Evolutionary conservation across 768 basidiomycete genomes (phyloP), one percentile per base, ranked within the genome.

Genomic region (Trametes villosa): DNA sequence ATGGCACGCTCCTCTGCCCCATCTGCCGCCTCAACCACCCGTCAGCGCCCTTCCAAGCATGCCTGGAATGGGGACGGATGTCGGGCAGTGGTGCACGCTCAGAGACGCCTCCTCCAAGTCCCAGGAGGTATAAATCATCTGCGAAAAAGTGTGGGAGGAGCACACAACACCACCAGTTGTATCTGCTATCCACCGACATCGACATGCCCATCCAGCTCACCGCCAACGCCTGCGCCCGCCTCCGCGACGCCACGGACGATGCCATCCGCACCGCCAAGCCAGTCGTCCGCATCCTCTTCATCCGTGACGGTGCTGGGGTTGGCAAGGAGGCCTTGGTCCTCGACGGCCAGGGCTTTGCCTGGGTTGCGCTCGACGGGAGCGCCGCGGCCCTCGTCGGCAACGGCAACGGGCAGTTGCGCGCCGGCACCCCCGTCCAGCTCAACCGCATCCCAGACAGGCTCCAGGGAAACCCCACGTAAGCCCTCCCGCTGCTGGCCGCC

Each of bases 231-330:
- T 57, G 56, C 47, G 8, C n/a, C 7, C 55, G 27, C 3, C 38
- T 49, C 26, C 46, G 56, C 29, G 20, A 40, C 29, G 5, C 38
- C 38, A 9, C 5, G 7, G 38, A 49, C 40, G 40, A 8, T 26
- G 56, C 17, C 38, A 24, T 57, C 22, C 47, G 49, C 26, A 17
- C 27, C 27, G 34, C 47, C n/a, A 13, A 31, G 38, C 56, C 56
- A n/a, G 30, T 49, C 29, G 56, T 57, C 15, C 48, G 56, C 20
- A 29, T 57, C 47, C 30, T 57, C 27, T 8, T 18, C 27, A 18
- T 57, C 27, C 29, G 42, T 3, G 24, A 17, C 15, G 15, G 13
- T 8, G 9, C 4, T 9, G 29, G 13, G 29, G 30, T 30, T 42
- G 17, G 30, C 11, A 18, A 33, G 34, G 42, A 3, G 20, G 56